Base-by-base conservation (phyloP, 345 rosid species). In the Aquilaria yunnanensis region DNA sequence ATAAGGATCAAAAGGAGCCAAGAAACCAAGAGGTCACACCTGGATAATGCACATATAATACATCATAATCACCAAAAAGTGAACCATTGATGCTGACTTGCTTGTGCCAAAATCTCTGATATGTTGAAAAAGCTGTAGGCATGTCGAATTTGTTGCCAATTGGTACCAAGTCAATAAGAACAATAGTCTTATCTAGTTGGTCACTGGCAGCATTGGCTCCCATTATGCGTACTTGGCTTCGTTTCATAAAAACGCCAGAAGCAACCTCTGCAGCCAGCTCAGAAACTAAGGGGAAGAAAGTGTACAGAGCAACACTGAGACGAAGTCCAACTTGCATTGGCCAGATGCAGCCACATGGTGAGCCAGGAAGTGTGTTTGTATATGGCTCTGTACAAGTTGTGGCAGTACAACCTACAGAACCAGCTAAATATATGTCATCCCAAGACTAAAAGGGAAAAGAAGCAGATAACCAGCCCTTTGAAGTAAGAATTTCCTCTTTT, bases 161-260 rank as follows among this genome's bases (percentile, higher is more conserved):
- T 1, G 97, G 96, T 61, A 88, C 97, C 71, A 90, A 80, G 73
- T 90, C 89, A 10, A 79, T 63, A 12, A 85, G 97, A 65, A 84
- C 87, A 13, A 84, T 63, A 10, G 96, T 83, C 71, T 90, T 90
- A 46, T 83, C 96, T 0, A 90, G 93, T 64, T 88, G 82, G 57
- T 81, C 85, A 49, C 80, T 82, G 56, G 89, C 90, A 13, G 91
- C 90, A 52, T 85, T 88, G 49, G 97, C 97, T 67, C 96, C 97
- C 80, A 87, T 85, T 11, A 90, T 88, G n/a, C 89, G 86, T 45
- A 90, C 97, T 79, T 90, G 97, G 65, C 97, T 85, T 70, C 85
- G 96, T 70, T 82, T 88, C 92, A 88, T 84, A 71, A 88, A 90
- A 69, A 85, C 86, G 14, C 97, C 93, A 10, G 85, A 74, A 56